Evolutionary conservation across 2,329 filamentous ascomycete genomes (phyloP).

Genomic region (Elsinoe ampelina): DNA sequence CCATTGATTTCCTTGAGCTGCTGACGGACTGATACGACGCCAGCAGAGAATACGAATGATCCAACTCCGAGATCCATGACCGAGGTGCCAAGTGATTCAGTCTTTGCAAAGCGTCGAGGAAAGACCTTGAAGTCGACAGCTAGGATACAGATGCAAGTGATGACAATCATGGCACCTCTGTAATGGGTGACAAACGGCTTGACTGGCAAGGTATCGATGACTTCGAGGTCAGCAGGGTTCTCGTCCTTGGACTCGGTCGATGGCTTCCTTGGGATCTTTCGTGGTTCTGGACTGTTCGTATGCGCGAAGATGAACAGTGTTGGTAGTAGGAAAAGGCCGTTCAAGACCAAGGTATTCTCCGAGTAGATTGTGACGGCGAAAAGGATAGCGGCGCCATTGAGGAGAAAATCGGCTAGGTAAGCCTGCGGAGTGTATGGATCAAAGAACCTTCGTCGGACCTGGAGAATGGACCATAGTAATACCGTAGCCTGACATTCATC

Average conservation of each 20-base stretch:
- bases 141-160: slow-evolving; percentile 85
- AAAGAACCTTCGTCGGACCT: slow-evolving; percentile 78
- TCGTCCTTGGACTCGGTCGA: slow-evolving; percentile 18
- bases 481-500: slow-evolving; percentile 56
- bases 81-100: slow-evolving; percentile 99
- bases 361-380: slow-evolving; percentile 83
- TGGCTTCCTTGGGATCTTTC: slow-evolving; percentile 19
- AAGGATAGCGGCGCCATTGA: slow-evolving; percentile 74
- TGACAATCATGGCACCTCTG: slow-evolving; percentile 80
- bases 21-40: slow-evolving; percentile 77
- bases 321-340: slow-evolving; percentile 63
- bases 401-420: slow-evolving; percentile 70
- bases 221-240: slow-evolving; percentile 18
- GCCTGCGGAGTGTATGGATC: slow-evolving; percentile 59
- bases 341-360: slow-evolving; percentile 62
- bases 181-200: slow-evolving; percentile 93
- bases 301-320: slow-evolving; percentile 38
- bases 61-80: slow-evolving; percentile 97
- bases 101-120: slow-evolving; percentile 89
- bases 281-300: slow-evolving; percentile 38
- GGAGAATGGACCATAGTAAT: slow-evolving; percentile 80
- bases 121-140: slow-evolving; percentile 93
- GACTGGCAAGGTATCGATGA: slow-evolving; percentile 53
- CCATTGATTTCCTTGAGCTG: slow-evolving; percentile 54
- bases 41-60: slow-evolving; percentile 91